A percentile compares a stretch with the other conserved stretches of the same genome.
phyloP scores from a whole-genome alignment of 805 yeast species.

The Candida yuanshanica region DNA sequence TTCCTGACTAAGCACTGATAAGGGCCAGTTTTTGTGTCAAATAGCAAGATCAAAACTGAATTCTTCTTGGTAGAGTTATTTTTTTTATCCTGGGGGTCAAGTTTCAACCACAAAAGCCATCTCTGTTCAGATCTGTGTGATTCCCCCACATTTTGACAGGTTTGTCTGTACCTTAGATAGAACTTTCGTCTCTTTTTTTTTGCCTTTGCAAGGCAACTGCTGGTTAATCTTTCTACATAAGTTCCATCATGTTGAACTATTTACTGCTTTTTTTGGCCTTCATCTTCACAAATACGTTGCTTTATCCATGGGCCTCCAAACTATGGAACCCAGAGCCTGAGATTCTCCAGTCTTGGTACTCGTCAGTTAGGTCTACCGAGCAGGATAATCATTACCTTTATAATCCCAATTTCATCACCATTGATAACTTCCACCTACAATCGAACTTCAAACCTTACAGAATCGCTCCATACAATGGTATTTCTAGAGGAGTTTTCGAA shows the following conservation, averaged over 20 bases:
- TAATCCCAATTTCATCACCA: conserved; percentile 1
- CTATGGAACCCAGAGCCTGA: not conserved
- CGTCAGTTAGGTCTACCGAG: not conserved
- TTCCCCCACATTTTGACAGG: too few species aligned
- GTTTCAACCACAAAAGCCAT: too few species aligned
- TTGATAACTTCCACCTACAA: conserved; percentile 21
- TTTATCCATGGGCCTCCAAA: not conserved
- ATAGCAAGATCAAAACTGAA: too few species aligned
- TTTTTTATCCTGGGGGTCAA: too few species aligned
- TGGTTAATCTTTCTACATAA: too few species aligned
- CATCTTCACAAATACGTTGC: not conserved
- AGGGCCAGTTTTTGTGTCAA: too few species aligned
- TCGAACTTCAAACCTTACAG: conserved; percentile 15
- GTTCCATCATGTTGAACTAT: not conserved
- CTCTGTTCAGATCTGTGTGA: too few species aligned
- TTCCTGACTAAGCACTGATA: too few species aligned
- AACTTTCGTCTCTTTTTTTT: too few species aligned
- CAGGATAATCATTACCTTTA: not conserved
- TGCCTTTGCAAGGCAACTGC: too few species aligned
- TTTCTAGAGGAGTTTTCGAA: conserved; percentile 30
- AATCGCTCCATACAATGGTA: conserved; percentile 16
- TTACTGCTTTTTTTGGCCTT: not conserved
- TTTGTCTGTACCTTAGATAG: too few species aligned
- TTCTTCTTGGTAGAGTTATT: too few species aligned
- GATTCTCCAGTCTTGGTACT: not conserved